Conservation (phyloP, 2,329 filamentous ascomycete genomes). For the Phoma sp. region DNA sequence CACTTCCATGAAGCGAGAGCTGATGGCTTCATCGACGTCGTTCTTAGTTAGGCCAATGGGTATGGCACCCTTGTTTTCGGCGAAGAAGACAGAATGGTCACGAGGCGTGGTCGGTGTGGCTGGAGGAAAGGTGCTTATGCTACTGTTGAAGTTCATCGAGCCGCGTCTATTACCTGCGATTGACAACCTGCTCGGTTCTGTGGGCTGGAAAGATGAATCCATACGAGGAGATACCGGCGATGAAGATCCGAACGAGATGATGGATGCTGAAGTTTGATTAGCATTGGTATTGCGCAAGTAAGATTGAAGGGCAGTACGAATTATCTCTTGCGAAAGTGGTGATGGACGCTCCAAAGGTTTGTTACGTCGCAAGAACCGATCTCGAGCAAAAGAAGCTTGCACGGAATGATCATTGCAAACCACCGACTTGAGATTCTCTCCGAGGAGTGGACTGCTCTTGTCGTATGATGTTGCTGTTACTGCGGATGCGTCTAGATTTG, state of each 20-base stretch:
- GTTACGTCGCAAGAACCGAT: conserved; percentile 48
- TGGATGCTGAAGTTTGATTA: conserved; percentile 59
- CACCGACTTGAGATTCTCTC: conserved; percentile 40
- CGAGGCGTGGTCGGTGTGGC: conserved; percentile 79
- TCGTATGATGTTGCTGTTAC: conserved; percentile 30
- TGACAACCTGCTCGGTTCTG: conserved; percentile 79
- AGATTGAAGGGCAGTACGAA: conserved; percentile 18
- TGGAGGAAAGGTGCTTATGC: conserved; percentile 64
- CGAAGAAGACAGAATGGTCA: conserved; percentile 63
- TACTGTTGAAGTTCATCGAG: conserved; percentile 45
- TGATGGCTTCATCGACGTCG: conserved; percentile 76
- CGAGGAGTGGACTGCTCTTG: conserved; percentile 41
- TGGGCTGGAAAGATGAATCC: conserved; percentile 72
- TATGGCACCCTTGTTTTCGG: conserved; percentile 65
- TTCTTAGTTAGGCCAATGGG: conserved; percentile 68
- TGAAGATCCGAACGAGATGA: conserved; percentile 61
- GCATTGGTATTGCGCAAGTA: conserved; percentile 7
- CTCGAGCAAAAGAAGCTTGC: conserved; percentile 42
- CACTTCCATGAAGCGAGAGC: conserved; percentile 78
- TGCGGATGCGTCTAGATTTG: conserved; percentile 14
- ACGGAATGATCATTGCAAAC: conserved; percentile 35
- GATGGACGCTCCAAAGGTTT: conserved; percentile 46
- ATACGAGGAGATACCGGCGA: conserved; percentile 77
- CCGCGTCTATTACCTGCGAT: conserved; percentile 67
- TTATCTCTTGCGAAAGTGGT: conserved; percentile 49